Evolutionary conservation across 2,329 filamentous ascomycete genomes (phyloP).

Genomic region (Emmonsiellopsis sp.): DNA sequence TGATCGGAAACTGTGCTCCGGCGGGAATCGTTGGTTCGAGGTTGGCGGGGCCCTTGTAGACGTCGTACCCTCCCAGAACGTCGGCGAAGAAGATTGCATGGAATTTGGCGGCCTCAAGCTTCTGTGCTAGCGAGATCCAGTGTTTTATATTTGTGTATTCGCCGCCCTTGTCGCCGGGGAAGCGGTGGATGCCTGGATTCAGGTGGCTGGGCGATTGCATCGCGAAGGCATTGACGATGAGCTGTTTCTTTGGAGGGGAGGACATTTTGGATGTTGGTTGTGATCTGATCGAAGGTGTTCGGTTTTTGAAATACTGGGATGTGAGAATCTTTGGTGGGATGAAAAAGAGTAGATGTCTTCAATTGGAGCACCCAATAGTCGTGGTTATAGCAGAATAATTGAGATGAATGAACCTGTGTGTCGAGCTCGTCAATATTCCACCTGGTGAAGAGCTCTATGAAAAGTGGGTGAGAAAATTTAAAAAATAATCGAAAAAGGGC

Average conservation of each 20-base stretch:
- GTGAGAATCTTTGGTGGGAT: neutral
- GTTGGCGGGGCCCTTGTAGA: conserved; percentile 36
- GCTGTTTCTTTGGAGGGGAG: conserved; percentile 22
- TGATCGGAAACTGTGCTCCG: conserved; percentile 36
- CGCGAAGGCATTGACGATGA: conserved; percentile 41
- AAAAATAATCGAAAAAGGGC: too few relatives aligned
- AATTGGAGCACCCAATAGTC: too few relatives aligned
- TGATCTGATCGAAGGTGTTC: neutral
- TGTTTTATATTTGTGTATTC: conserved; percentile 36
- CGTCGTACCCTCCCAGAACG: conserved; percentile 39
- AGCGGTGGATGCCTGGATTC: conserved; percentile 34
- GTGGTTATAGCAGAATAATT: too few relatives aligned
- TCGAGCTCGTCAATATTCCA: too few relatives aligned
- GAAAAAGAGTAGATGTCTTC: too few relatives aligned
- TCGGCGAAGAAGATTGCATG: conserved; percentile 46
- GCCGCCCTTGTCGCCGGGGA: conserved; percentile 27
- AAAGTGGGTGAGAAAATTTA: too few relatives aligned
- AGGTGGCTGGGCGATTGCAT: conserved; percentile 41
- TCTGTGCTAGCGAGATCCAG: conserved; percentile 41
- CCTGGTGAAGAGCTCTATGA: too few relatives aligned
- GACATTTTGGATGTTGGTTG: neutral
- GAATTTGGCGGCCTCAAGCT: conserved; percentile 41
- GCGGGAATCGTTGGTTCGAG: conserved; percentile 29
- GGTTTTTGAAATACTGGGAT: neutral
- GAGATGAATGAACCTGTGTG: too few relatives aligned